A percentile compares a stretch with the other conserved stretches of the same genome.
Conservation (phyloP, 1,139 yeast species). For the Saccharomyces hybrid region DNA sequence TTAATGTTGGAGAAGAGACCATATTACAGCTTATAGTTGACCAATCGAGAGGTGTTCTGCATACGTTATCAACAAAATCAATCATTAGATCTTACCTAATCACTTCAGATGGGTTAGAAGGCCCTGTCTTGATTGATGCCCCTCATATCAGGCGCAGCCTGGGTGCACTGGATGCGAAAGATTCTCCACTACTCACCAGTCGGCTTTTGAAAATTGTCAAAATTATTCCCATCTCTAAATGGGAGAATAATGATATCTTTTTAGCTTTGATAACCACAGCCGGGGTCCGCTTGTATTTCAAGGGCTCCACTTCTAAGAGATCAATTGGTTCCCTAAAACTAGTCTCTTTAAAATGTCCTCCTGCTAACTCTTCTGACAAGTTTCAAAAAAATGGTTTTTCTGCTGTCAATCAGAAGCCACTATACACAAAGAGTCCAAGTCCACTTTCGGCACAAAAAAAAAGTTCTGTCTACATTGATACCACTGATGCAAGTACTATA, state of each 20-base stretch:
- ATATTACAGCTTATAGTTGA: constrained; percentile 65
- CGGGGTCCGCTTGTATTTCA: constrained; percentile 74
- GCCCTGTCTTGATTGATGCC: constrained; percentile 33
- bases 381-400: no score
- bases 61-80: constrained; percentile 76
- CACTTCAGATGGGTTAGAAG: constrained; percentile 32
- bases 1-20: constrained; percentile 41
- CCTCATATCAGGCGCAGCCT: constrained; percentile 44
- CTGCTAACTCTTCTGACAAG: constrained; percentile 25
- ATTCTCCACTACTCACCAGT: constrained; percentile 33
- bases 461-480: constrained; percentile 35
- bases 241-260: constrained; percentile 64
- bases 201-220: constrained; percentile 46
- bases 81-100: constrained; percentile 73
- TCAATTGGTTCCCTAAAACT: constrained; percentile 39
- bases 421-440: not conserved
- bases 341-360: constrained; percentile 63
- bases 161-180: constrained; percentile 45
- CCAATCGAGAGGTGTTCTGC: constrained; percentile 64
- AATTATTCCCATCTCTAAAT: constrained; percentile 51
- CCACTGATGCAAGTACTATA: constrained; percentile 41
- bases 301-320: constrained; percentile 38
- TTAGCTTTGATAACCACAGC: constrained; percentile 74
- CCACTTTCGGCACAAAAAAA: constrained; percentile 31
- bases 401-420: no score